Percentiles rank a stretch among this genome's conserved stretches.
Evolutionary conservation across 176 grass and related monocot species (phyloP).

Genomic region (Carex myosuroides): DNA sequence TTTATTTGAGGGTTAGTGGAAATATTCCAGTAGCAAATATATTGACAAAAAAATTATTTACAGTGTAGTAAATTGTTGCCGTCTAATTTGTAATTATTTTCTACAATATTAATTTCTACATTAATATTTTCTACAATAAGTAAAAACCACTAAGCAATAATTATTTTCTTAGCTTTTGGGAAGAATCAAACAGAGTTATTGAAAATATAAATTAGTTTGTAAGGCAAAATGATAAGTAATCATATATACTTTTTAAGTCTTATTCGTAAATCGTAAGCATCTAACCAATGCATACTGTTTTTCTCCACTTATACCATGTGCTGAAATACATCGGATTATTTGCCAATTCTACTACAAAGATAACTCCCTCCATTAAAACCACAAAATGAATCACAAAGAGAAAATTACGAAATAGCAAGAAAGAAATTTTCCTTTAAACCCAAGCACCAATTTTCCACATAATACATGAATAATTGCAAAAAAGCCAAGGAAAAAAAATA

Average conservation of each 20-base stretch:
- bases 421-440: background rate
- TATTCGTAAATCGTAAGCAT: background rate
- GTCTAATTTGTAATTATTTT: too few relatives aligned
- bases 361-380: background rate
- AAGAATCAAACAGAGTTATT: background rate
- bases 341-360: background rate
- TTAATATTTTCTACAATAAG: too few relatives aligned
- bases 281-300: background rate
- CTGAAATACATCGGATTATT: background rate
- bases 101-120: too few relatives aligned
- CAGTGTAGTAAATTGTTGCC: too few relatives aligned
- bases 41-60: too few relatives aligned
- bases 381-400: background rate
- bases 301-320: background rate
- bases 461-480: background rate
- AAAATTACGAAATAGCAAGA: constrained; percentile 1
- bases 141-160: too few relatives aligned
- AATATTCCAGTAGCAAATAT: too few relatives aligned
- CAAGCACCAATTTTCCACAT: background rate
- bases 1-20: too few relatives aligned
- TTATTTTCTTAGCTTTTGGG: background rate
- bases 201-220: background rate
- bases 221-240: background rate
- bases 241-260: background rate
- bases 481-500: background rate